Percentiles rank a stretch among this genome's conserved stretches.
Conservation (phyloP, 441 rosid species). For the Aquilaria agallochum region DNA sequence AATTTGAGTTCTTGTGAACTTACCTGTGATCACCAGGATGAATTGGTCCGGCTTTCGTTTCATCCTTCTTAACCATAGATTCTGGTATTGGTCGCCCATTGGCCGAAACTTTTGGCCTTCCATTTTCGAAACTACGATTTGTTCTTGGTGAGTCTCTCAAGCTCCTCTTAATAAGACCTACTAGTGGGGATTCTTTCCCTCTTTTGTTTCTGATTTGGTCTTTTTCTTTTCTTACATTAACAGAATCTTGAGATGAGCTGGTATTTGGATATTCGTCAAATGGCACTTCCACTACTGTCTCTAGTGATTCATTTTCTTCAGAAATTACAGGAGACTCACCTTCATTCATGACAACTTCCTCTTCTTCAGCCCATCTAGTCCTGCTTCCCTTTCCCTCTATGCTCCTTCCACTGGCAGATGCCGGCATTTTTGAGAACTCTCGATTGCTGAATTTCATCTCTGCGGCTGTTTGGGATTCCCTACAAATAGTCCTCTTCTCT, state of each 20-base stretch:
- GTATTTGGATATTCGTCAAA: conserved; percentile 25
- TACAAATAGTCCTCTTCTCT: conserved; percentile 14
- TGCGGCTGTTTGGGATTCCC: conserved; percentile 8
- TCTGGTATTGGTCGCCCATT: conserved; percentile 29
- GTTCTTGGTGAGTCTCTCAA: conserved; percentile 26
- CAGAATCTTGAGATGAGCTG: conserved; percentile 22
- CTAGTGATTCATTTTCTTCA: conserved; percentile 13
- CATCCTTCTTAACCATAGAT: conserved; percentile 28
- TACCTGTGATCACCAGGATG: conserved; percentile 40
- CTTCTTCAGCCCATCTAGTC: conserved; percentile 19
- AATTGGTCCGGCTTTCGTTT: conserved; percentile 35
- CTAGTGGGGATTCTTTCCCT: conserved; percentile 26
- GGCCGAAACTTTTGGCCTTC: conserved; percentile 22
- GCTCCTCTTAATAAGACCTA: conserved; percentile 31
- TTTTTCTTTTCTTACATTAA: conserved; percentile 25
- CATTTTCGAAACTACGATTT: conserved; percentile 18
- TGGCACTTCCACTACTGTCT: conserved; percentile 26
- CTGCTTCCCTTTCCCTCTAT: conserved; percentile 21
- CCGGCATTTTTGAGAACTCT: conserved; percentile 15
- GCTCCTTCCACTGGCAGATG: conserved; percentile 17
- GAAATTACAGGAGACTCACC: conserved; percentile 20
- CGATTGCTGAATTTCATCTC: conserved; percentile 13
- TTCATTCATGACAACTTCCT: too few relatives aligned
- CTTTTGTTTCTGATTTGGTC: conserved; percentile 19
- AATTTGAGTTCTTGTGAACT: not conserved